phyloP scores from a whole-genome alignment of 2,329 filamentous ascomycete species.

The Colletotrichum sp. region DNA sequence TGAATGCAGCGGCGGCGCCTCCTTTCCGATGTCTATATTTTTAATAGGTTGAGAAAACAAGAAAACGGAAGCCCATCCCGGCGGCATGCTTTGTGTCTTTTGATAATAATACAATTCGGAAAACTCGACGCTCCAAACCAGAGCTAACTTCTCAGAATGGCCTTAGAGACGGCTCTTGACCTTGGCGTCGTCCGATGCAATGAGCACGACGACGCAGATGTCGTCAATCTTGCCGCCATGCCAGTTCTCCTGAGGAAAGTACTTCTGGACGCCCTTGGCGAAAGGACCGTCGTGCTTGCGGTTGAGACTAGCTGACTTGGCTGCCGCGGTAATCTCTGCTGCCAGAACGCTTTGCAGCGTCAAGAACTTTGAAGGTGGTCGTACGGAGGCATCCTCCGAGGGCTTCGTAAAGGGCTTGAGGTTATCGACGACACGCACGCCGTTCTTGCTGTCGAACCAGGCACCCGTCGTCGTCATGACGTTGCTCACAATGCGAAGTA shows the following conservation, averaged over 20 bases:
- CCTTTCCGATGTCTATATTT: neutral
- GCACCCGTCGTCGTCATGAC: slow-evolving; percentile 77
- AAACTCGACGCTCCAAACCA: neutral
- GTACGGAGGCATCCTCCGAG: slow-evolving; percentile 34
- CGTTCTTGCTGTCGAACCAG: slow-evolving; percentile 68
- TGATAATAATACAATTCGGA: neutral
- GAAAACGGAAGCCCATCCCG: neutral
- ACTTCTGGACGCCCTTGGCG: slow-evolving; percentile 89
- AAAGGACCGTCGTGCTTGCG: slow-evolving; percentile 87
- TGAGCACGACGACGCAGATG: slow-evolving; percentile 83
- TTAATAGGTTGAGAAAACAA: neutral
- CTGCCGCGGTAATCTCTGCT: slow-evolving; percentile 78
- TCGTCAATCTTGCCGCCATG: slow-evolving; percentile 95
- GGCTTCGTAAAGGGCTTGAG: slow-evolving; percentile 58
- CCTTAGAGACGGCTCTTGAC: slow-evolving; percentile 34
- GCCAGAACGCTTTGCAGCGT: slow-evolving; percentile 83
- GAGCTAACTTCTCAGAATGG: neutral
- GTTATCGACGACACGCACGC: slow-evolving; percentile 66
- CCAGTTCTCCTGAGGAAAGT: slow-evolving; percentile 86
- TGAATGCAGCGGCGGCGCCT: neutral
- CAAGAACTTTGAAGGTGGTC: slow-evolving; percentile 23
- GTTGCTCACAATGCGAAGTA: slow-evolving; percentile 78
- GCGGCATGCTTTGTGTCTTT: neutral
- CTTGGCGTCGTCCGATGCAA: slow-evolving; percentile 71
- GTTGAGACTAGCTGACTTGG: slow-evolving; percentile 85